Evolutionary conservation across 1,139 yeast species (phyloP), one percentile per base, ranked within the genome.

Genomic region (Lodderomyces margitis): DNA sequence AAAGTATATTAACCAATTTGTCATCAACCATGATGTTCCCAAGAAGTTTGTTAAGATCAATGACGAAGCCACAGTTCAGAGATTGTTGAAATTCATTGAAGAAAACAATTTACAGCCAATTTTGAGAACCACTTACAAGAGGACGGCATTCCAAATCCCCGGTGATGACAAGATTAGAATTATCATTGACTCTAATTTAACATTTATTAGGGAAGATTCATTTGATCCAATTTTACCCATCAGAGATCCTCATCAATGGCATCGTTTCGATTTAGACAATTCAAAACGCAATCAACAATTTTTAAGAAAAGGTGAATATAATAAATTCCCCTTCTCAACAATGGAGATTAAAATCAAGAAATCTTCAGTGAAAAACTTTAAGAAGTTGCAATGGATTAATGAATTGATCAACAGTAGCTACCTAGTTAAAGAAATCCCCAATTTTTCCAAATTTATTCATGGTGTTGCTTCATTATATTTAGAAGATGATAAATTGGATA

Each of bases 81-180:
- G 74, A 36, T 78, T 78, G 42, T 68, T 89, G 41, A 61, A 70
- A 9, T 87, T 83, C 56, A 82, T 92, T 47, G 62, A 67, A 36
- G 81, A 81, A 42, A 74, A 81, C 53, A 74, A 80, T 46, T 73
- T 92, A 49, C 86, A 87, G 62, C 98, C 98, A 12, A 80, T 87
- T 33, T 66, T 92, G 59, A 81, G 98, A 66, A 80, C 96, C 4
- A 78, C 84, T 36, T 89, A 87, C 65, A 87, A 88, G 36, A 79
- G 98, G 63, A 87, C 96, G 12, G 98, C 98, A 1, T 92, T 92
- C 72, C 97, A 92, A 69, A 91, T 92, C 52, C 98, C 98, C 1
- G 98, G 98, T 46, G 98, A 92, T 60, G 95, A 89, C 59, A 79
- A 89, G 55, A 83, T 91, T 37, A 81, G 97, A 60, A 82, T 91